Evolutionary conservation across 2,329 filamentous ascomycete genomes (phyloP).

Genomic region (Aspergillus ochraceoroseus): DNA sequence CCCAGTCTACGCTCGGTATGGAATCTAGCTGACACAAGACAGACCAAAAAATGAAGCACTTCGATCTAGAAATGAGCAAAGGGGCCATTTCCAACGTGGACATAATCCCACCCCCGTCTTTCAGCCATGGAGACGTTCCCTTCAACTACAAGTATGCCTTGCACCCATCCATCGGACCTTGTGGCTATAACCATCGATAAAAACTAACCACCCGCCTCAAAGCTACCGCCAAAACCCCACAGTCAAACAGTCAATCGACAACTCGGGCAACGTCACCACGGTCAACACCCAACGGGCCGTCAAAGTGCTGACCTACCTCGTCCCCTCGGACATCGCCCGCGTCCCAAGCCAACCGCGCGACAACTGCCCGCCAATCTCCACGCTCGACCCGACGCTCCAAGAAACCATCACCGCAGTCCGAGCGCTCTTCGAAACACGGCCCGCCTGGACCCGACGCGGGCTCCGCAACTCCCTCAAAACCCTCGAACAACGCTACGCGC

Average conservation of each 20-base stretch:
- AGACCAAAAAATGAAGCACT: slow-evolving; percentile 59
- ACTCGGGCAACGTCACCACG: slow-evolving; percentile 56
- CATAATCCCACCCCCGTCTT: slow-evolving; percentile 73
- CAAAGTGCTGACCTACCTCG: slow-evolving; percentile 57
- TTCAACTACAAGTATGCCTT: slow-evolving; percentile 55
- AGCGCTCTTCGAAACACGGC: slow-evolving; percentile 64
- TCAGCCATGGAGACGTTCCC: slow-evolving; percentile 67
- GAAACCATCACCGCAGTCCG: slow-evolving; percentile 61
- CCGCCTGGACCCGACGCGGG: slow-evolving; percentile 80
- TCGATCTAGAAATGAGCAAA: slow-evolving; percentile 61
- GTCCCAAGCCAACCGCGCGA: slow-evolving; percentile 59
- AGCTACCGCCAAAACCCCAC: slow-evolving; percentile 82
- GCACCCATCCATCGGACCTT: background rate
- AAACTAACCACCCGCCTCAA: slow-evolving; percentile 37
- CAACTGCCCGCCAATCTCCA: slow-evolving; percentile 49
- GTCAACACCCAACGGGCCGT: slow-evolving; percentile 53
- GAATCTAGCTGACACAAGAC: too few relatives aligned
- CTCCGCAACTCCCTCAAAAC: slow-evolving; percentile 65
- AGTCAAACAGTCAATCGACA: slow-evolving; percentile 59
- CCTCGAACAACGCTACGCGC: slow-evolving; percentile 48
- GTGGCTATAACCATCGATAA: slow-evolving; percentile 15
- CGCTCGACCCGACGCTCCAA: slow-evolving; percentile 55
- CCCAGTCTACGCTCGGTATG: too few relatives aligned
- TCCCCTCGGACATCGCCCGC: slow-evolving; percentile 57
- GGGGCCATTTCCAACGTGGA: slow-evolving; percentile 59